Conservation (phyloP, 306 rosid genomes). For the Vachellia pachyceras region DNA sequence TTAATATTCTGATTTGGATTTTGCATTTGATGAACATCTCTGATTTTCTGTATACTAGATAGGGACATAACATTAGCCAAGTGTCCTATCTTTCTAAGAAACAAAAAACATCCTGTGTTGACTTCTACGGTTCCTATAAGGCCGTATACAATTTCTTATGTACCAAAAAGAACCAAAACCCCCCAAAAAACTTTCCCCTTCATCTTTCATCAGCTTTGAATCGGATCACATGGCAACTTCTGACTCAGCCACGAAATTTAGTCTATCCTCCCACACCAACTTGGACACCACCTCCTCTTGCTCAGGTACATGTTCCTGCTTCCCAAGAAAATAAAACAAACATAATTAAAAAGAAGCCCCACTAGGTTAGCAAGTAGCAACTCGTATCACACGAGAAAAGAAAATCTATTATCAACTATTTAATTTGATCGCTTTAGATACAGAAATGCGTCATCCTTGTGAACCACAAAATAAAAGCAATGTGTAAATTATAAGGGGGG, state of each 20-base stretch:
- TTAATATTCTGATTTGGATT: constrained; percentile 1
- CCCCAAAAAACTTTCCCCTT: constrained; percentile 41
- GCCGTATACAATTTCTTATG: constrained; percentile 50
- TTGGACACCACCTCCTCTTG: constrained; percentile 84
- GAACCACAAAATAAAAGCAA: not conserved
- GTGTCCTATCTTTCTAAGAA: constrained; percentile 26
- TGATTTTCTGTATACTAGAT: constrained; percentile 31
- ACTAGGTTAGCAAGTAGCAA: constrained; percentile 42
- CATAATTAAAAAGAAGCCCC: constrained; percentile 5
- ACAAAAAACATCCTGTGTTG: constrained; percentile 35
- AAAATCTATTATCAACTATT: not conserved
- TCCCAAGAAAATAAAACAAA: not conserved
- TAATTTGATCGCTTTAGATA: not conserved
- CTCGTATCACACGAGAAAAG: not conserved
- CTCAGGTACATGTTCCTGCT: constrained; percentile 90
- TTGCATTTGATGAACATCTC: constrained; percentile 31
- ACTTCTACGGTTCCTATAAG: constrained; percentile 52
- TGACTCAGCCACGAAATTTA: constrained; percentile 68
- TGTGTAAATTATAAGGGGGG: not conserved
- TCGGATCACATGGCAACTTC: constrained; percentile 70
- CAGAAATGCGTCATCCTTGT: not conserved
- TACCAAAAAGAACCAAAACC: constrained; percentile 50
- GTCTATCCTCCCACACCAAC: constrained; percentile 95
- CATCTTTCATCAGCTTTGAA: constrained; percentile 27
- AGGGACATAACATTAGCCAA: constrained; percentile 30